Base-by-base conservation (phyloP, 164 flowering plant genomes). In the Aristolochia contorta region DNA sequence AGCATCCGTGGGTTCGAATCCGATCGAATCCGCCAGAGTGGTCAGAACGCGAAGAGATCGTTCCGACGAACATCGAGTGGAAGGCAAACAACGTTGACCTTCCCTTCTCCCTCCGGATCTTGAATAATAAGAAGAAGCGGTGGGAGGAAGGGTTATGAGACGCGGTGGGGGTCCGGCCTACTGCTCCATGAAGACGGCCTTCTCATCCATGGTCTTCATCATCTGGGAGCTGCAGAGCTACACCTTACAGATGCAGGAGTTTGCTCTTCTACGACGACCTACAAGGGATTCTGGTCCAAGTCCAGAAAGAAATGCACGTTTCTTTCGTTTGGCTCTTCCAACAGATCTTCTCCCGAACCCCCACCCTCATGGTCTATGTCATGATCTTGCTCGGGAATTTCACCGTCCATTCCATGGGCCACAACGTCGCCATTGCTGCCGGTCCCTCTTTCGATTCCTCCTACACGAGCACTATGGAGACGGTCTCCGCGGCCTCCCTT, bases 251-350 rank as follows among this genome's bases (percentile, higher is more conserved):
- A 84, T 87, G 91, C 69, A 89, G 45, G 91, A 85, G 68, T 2
- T 67, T n/a, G n/a, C 72, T 83, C 37, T 77, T 56, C 63, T 84
- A 71, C 67, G 87, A 84, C 47, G 96, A 92, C 68, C 57, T 87
- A 7, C 84, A 80, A 32, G 88, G 77, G 47, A 76, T 84, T 63
- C 64, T 89, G 12, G 76, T 12, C 3, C 70, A 85, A 4, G 98
- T 89, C 0, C 93, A 86, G 65, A 71, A 54, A 16, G 98, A 92
- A 57, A 79, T 89, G 74, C 77, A 89, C 50, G 91, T 86, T 0
- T 86, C 98, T 0, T 92, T 92, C 45, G 97, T 89, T 6, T 92
- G 98, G 97, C 63, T 92, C 16, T 92, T 92, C 53, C 87, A 87
- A 56, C 91, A 86, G 60, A 86, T 90, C 15, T 93, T 90, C 67